Base-by-base conservation (phyloP, 495 filamentous ascomycete species). In the Xylaria palmicola region DNA sequence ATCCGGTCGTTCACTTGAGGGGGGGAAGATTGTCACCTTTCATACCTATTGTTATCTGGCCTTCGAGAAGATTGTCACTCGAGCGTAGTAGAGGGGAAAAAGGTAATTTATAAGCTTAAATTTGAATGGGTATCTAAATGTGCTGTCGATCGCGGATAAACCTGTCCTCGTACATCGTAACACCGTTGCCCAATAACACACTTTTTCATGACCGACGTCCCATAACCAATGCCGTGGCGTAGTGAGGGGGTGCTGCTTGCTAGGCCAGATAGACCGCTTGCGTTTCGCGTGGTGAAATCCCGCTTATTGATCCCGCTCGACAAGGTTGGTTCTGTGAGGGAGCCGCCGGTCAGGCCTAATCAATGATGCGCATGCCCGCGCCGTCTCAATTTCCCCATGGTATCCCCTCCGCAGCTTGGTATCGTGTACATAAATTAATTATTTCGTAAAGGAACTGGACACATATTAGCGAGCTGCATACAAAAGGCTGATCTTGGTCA, bases 91-190 rank as follows among this genome's bases (percentile, higher is more conserved):
- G 17, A 4, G 37, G 12, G 37, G 8, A 40, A n/a, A 26, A 41
- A 44, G 44, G 37, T 24, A 56, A 43, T 30, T 17, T 26, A 24
- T n/a, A 44, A 27, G 37, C 53, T 56, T 19, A 44, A 56, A n/a
- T n/a, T 44, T 56, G 43, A 48, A 39, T n/a, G 47, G 57, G 57
- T 60, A 60, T 60, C 57, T 43, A 60, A n/a, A n/a, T 43, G 27
- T n/a, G 36, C 36, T 19, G 39, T 20, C 27, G 26, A 56, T 51
- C 29, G 48, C 53, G 50, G 15, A 39, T 20, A n/a, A n/a, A 13
- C 12, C 19, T 20, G n/a, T 43, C 44, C 57, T 60, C 47, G 27
- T 60, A 60, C 57, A 52, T 32, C 26, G 15, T 34, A 19, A 26
- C 26, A 17, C 30, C 17, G 9, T 19, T 10, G 12, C 22, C 26